phyloP scores from a whole-genome alignment of 148 eudicot species.

The Limonium bicolor region DNA sequence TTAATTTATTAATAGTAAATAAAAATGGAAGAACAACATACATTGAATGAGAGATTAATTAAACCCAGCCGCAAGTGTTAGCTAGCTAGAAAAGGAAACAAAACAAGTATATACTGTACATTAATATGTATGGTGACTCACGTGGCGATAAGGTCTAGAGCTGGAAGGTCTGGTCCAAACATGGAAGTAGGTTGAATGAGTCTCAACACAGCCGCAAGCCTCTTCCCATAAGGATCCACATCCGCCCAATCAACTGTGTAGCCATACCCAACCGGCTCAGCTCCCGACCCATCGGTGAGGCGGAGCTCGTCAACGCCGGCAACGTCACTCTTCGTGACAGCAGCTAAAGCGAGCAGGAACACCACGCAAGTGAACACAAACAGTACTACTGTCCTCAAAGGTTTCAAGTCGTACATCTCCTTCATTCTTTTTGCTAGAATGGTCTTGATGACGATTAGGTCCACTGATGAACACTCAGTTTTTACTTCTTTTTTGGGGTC shows the following conservation, averaged over 20 bases:
- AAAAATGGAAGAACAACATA: background rate
- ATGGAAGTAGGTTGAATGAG: slow-evolving; percentile 10
- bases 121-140: too few species aligned
- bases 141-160: background rate
- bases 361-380: too few species aligned
- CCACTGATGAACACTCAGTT: too few species aligned
- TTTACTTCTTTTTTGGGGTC: too few species aligned
- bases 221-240: background rate
- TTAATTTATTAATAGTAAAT: background rate
- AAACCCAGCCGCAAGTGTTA: background rate
- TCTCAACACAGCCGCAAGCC: slow-evolving; percentile 10
- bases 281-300: too few species aligned
- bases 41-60: background rate
- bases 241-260: slow-evolving; percentile 3
- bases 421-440: too few species aligned
- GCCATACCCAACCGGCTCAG: slow-evolving; percentile 9
- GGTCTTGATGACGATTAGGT: too few species aligned
- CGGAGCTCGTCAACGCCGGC: too few species aligned
- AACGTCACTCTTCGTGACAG: too few species aligned
- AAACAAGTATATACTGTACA: background rate
- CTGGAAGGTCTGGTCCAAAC: slow-evolving; percentile 13
- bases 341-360: too few species aligned
- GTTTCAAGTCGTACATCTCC: too few species aligned
- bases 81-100: background rate
- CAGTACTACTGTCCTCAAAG: too few species aligned